Base-by-base conservation (phyloP, 1,284 basidiomycete species). In the Ceratobasidium sp. region DNA sequence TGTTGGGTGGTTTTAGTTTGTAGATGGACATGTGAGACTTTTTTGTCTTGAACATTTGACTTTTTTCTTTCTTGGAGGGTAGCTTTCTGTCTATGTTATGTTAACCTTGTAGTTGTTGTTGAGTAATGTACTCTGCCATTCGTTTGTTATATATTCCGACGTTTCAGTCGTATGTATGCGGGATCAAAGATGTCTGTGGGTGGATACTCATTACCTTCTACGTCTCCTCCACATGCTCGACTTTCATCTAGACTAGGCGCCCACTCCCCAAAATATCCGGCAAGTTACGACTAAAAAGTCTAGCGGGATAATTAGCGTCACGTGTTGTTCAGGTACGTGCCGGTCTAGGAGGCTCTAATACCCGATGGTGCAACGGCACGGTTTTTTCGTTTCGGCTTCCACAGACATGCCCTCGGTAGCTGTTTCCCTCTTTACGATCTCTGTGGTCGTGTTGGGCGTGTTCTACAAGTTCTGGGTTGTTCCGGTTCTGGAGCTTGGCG, bases 81-180 rank as follows among this genome's bases (percentile, higher is more conserved):
- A 23, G 55, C 6, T 56, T 49, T 56, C 26, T 56, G 26, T 10
- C 6, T 64, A 64, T 64, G 26, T 28, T 67, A 67, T 51, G 46
- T 51, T 33, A 44, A 9, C 46, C 46, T 49, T 51, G 64, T 67
- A 67, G 64, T 67, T 63, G 39, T 63, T 67, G 39, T 67, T 67
- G 64, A 67, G 64, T 67, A 51, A 67, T 67, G 64, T 67, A 67
- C 64, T 67, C 46, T 51, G 64, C 64, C 64, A 39, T 51, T 67
- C 64, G 23, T 67, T 67, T 51, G 40, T 67, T 51, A 33, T 33
- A 33, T 33, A 33, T 33, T 33, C 33, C 33, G 60, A 42, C 6
- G 46, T 49, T 67, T 67, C 64, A 67, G 64, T 39, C 64, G 44
- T 46, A 67, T 67, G 51, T 67, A 51, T 51, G 64, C 64, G 44